Evolutionary conservation across 768 basidiomycete species (phyloP).

Genomic region (Mycena venus): DNA sequence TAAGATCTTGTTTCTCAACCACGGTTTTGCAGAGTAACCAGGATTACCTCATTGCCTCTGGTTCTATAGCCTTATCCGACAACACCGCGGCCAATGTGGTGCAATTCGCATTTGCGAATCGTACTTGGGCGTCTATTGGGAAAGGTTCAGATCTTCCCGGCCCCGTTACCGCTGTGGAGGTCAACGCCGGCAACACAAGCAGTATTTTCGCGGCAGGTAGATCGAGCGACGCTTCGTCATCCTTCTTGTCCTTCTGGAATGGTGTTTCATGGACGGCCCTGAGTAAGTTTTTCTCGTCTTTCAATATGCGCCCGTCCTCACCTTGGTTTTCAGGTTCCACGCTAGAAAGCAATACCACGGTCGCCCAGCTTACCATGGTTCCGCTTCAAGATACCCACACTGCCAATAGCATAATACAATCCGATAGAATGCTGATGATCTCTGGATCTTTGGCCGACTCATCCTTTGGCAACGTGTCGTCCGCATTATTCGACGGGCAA

Average conservation of each 20-base stretch:
- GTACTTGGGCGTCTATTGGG: slow-evolving; percentile 82
- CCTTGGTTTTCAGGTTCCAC: slow-evolving; percentile 60
- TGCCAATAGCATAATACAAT: slow-evolving; percentile 78
- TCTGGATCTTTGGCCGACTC: slow-evolving; percentile 82
- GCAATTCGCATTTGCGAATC: slow-evolving; percentile 77
- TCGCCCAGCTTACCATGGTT: slow-evolving; percentile 92
- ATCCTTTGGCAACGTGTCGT: slow-evolving; percentile 83
- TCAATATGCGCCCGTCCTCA: background rate
- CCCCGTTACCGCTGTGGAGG: slow-evolving; percentile 89
- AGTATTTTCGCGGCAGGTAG: slow-evolving; percentile 94
- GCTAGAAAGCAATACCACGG: slow-evolving; percentile 68
- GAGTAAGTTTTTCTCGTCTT: slow-evolving; percentile 55
- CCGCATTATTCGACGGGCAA: slow-evolving; percentile 90
- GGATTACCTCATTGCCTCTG: slow-evolving; percentile 82
- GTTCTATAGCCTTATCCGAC: slow-evolving; percentile 78
- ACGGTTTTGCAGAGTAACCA: slow-evolving; percentile 64
- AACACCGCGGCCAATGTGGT: slow-evolving; percentile 80
- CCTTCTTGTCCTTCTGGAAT: slow-evolving; percentile 90
- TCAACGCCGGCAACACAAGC: slow-evolving; percentile 83
- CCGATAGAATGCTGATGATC: slow-evolving; percentile 91
- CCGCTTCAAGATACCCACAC: slow-evolving; percentile 85
- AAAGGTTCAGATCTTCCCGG: slow-evolving; percentile 77
- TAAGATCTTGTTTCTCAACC: slow-evolving; percentile 20
- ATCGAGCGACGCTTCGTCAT: slow-evolving; percentile 66
- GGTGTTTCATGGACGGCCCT: slow-evolving; percentile 81